Evolutionary conservation across 208 protist species (phyloP).

Genomic region (Leptomonas pyrrhocoris): DNA sequence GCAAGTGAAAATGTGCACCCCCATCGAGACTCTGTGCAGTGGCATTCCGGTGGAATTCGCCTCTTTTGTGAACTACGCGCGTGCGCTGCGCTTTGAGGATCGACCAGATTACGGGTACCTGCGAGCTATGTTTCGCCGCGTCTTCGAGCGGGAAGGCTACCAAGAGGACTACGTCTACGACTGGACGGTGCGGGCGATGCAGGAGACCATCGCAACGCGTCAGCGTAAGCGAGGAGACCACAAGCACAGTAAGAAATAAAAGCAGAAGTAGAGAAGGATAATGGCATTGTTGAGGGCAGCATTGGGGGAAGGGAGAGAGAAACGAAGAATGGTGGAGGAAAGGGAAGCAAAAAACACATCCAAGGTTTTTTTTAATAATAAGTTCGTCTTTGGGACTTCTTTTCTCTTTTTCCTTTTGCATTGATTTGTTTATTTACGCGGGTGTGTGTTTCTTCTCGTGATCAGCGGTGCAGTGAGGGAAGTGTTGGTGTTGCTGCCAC

Average conservation of each 20-base stretch:
- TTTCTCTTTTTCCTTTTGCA: too few species aligned
- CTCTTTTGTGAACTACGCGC: slow-evolving; percentile 97
- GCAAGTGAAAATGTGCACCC: slow-evolving; percentile 96
- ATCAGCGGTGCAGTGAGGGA: too few species aligned
- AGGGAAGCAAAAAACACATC: background rate
- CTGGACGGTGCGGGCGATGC: slow-evolving; percentile 88
- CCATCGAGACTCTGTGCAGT: slow-evolving; percentile 96
- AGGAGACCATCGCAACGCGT: slow-evolving; percentile 13
- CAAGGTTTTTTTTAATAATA: too few species aligned
- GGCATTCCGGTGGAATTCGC: slow-evolving; percentile 95
- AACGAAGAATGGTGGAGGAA: background rate
- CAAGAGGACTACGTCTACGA: slow-evolving; percentile 99
- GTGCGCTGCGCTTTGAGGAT: slow-evolving; percentile 98
- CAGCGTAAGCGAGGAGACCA: slow-evolving; percentile 6
- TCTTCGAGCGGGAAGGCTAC: slow-evolving; percentile 98
- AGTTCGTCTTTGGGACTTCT: too few species aligned
- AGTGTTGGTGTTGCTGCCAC: too few species aligned
- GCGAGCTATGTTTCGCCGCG: slow-evolving; percentile 96
- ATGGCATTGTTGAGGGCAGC: too few species aligned
- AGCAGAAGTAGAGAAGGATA: background rate
- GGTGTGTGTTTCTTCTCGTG: too few species aligned
- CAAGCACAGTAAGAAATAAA: slow-evolving; percentile 16
- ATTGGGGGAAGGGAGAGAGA: background rate
- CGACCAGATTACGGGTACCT: slow-evolving; percentile 99
- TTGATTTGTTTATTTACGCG: too few species aligned